phyloP scores from a whole-genome alignment of 2,329 filamentous ascomycete species.

The Calonectria pseudoreteaudii region DNA sequence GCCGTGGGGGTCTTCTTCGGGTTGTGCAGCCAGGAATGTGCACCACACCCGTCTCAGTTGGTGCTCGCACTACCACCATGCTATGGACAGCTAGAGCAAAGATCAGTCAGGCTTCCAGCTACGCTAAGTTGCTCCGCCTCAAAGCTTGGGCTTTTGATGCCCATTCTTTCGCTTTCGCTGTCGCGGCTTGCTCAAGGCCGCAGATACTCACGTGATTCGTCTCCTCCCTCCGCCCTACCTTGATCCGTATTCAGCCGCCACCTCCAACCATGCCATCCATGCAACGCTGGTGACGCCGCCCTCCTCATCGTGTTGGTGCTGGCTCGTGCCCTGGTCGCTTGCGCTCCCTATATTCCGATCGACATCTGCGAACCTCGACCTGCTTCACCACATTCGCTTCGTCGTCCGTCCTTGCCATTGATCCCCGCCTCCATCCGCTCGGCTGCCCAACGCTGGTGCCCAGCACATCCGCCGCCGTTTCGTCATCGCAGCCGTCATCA shows the following conservation, averaged over 20 bases:
- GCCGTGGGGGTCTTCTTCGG: background rate
- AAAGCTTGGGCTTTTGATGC: conserved; percentile 21
- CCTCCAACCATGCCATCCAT: conserved; percentile 23
- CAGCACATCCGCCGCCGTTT: conserved; percentile 10
- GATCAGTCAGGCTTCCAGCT: conserved; percentile 4
- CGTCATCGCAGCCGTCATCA: conserved; percentile 13
- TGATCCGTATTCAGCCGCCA: conserved; percentile 24
- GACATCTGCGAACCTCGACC: conserved; percentile 12
- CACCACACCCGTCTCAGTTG: conserved; percentile 7
- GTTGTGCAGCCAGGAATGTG: conserved; percentile 2
- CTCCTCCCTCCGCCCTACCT: background rate
- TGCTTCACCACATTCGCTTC: conserved; percentile 16
- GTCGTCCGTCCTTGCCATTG: conserved; percentile 21
- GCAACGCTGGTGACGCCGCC: conserved; percentile 23
- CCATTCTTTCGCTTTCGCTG: conserved; percentile 12
- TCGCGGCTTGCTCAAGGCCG: background rate
- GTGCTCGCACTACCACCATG: background rate
- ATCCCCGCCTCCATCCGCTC: conserved; percentile 28
- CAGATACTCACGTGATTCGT: conserved; percentile 14
- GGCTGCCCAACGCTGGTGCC: conserved; percentile 36
- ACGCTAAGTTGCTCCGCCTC: conserved; percentile 21
- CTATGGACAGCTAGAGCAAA: background rate
- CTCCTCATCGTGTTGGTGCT: conserved; percentile 18
- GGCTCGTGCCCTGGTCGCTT: conserved; percentile 30
- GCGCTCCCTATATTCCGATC: conserved; percentile 25